Evolutionary conservation across 108 stramenopile genomes (phyloP).

Genomic region (Skeletonema tropicum): DNA sequence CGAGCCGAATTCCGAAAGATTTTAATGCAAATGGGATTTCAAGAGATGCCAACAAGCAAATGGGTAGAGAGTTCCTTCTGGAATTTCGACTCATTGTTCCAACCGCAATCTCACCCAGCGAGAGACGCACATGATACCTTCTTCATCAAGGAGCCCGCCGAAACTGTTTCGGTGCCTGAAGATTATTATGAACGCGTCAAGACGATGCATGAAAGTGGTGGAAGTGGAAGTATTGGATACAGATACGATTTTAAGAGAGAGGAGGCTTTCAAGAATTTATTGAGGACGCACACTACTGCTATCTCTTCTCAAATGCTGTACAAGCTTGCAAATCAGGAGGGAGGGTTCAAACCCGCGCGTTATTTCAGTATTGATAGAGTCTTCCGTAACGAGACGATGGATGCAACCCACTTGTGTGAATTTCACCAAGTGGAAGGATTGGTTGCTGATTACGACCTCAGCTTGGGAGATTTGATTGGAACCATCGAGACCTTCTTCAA

Average conservation of each 20-base stretch:
- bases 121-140: constrained; percentile 99
- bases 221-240: constrained; percentile 96
- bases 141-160: constrained; percentile 97
- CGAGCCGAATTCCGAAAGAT: constrained; percentile 95
- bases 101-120: constrained; percentile 99
- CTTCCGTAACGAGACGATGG: constrained; percentile 99
- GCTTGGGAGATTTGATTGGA: constrained; percentile 97
- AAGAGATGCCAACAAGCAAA: constrained; percentile 99
- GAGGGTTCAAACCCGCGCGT: constrained; percentile 95
- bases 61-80: constrained; percentile 99
- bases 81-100: constrained; percentile 99
- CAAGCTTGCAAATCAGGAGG: constrained; percentile 94
- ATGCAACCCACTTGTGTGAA: constrained; percentile 99
- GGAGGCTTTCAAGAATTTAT: constrained; percentile 97
- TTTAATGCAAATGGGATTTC: constrained; percentile 98
- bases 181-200: constrained; percentile 98
- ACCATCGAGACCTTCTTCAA: constrained; percentile 99
- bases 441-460: constrained; percentile 98
- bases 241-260: constrained; percentile 92
- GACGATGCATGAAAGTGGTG: constrained; percentile 96
- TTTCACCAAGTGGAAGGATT: constrained; percentile 99
- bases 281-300: constrained; percentile 99
- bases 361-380: constrained; percentile 99
- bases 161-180: constrained; percentile 88
- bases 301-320: constrained; percentile 96